A percentile compares a stretch with the other conserved stretches of the same genome.
These are phyloP conservation scores for Cochlearia excelsa DNA, from an alignment of 345 rosid species.

Conservation along the genomic window DNA sequence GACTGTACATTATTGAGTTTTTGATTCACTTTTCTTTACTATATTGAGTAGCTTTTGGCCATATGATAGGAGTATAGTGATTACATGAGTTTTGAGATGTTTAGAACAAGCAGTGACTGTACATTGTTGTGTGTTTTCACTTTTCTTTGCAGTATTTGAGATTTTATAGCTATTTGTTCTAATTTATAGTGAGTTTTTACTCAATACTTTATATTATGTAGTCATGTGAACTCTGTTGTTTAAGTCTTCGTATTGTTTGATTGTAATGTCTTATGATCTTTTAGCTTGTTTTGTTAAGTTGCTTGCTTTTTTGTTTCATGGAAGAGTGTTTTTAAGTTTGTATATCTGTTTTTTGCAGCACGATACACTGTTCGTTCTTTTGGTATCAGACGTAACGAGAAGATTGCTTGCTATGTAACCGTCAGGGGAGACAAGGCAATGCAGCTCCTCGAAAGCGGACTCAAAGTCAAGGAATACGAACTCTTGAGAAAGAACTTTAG, in stretches of 20 bases:
- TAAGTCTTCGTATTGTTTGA: no score
- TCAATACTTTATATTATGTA: no score
- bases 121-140: no score
- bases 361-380: constrained; percentile 94
- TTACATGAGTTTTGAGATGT: no score
- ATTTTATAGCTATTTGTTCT: no score
- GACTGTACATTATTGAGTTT: background rate
- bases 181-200: no score
- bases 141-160: no score
- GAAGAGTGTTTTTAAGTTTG: background rate
- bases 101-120: no score
- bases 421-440: constrained; percentile 91
- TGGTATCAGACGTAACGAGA: constrained; percentile 92
- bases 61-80: no score
- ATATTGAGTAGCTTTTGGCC: no score
- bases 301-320: background rate
- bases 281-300: background rate
- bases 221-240: no score
- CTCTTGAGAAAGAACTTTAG: constrained; percentile 90
- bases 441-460: constrained; percentile 38
- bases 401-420: constrained; percentile 93
- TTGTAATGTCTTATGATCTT: background rate
- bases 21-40: background rate
- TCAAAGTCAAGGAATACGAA: constrained; percentile 93
- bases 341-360: constrained; percentile 43